Evolutionary conservation across 257 asterid species (phyloP).

Genomic region (Solanum corneliomulleri): DNA sequence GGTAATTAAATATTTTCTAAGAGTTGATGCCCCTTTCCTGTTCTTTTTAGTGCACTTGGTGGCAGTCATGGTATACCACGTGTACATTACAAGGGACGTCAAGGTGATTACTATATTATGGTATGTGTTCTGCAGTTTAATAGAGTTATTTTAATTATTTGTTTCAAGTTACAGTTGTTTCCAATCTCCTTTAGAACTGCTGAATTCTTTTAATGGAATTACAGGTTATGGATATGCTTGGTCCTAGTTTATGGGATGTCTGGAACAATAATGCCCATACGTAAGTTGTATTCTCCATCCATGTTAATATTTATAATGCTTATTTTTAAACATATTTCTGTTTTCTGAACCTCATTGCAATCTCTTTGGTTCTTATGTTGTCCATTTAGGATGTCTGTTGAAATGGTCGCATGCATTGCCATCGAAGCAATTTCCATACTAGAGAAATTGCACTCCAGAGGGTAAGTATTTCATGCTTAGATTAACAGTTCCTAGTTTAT

Average conservation of each 20-base stretch:
- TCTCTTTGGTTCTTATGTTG: background rate
- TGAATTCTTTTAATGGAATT: background rate
- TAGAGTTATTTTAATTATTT: background rate
- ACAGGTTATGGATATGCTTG: slow-evolving; percentile 73
- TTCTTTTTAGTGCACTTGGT: slow-evolving; percentile 42
- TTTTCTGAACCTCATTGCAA: background rate
- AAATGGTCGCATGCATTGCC: slow-evolving; percentile 21
- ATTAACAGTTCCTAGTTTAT: background rate
- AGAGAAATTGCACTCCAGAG: slow-evolving; percentile 12
- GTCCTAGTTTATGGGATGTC: slow-evolving; percentile 20
- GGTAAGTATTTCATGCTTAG: slow-evolving; percentile 4
- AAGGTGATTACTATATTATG: slow-evolving; percentile 70
- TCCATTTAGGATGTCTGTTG: slow-evolving; percentile 10
- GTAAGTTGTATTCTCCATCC: background rate
- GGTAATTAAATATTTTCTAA: background rate
- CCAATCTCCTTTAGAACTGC: background rate
- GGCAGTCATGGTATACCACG: slow-evolving; percentile 86
- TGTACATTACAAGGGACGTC: slow-evolving; percentile 66
- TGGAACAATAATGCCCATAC: slow-evolving; percentile 14
- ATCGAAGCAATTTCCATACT: slow-evolving; percentile 17
- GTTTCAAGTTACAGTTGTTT: background rate
- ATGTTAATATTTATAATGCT: background rate
- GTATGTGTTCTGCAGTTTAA: slow-evolving; percentile 13
- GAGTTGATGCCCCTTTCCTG: background rate
- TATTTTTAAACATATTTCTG: background rate